Evolutionary conservation across 352 stramenopile genomes (phyloP).

Genomic region (Phytophthora multivora): DNA sequence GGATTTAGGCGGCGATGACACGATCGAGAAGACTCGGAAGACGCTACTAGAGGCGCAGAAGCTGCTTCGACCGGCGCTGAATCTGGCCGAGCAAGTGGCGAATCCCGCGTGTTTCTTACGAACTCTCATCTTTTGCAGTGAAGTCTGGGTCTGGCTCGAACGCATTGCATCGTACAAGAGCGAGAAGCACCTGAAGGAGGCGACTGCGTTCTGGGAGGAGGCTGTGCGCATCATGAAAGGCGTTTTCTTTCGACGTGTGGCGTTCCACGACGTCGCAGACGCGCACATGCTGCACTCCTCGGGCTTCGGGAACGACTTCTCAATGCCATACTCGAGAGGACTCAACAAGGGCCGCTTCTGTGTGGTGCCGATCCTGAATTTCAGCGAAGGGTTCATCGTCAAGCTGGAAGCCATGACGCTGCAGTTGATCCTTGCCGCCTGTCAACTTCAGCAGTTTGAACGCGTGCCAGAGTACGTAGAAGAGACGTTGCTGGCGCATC

Average conservation of each 20-base stretch:
- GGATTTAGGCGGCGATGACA: slow-evolving; percentile 47
- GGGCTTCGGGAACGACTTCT: slow-evolving; percentile 37
- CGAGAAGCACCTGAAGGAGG: slow-evolving; percentile 76
- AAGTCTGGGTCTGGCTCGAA: slow-evolving; percentile 85
- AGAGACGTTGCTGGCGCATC: slow-evolving; percentile 62
- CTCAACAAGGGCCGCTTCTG: slow-evolving; percentile 53
- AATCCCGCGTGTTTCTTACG: slow-evolving; percentile 61
- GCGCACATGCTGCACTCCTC: slow-evolving; percentile 32
- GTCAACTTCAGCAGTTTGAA: slow-evolving; percentile 84
- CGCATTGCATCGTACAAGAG: slow-evolving; percentile 79
- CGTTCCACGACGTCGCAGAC: slow-evolving; percentile 60
- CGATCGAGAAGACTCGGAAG: slow-evolving; percentile 68
- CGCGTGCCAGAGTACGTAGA: slow-evolving; percentile 77
- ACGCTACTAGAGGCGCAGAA: slow-evolving; percentile 67
- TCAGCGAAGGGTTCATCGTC: slow-evolving; percentile 76
- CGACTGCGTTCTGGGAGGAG: slow-evolving; percentile 81
- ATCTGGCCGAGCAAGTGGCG: slow-evolving; percentile 69
- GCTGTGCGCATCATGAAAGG: slow-evolving; percentile 75
- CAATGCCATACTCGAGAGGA: slow-evolving; percentile 27
- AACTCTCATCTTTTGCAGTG: slow-evolving; percentile 62
- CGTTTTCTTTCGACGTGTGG: slow-evolving; percentile 78
- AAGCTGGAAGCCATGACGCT: slow-evolving; percentile 71
- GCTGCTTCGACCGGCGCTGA: slow-evolving; percentile 66
- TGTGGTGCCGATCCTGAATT: slow-evolving; percentile 83
- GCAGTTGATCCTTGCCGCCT: slow-evolving; percentile 71